Evolutionary conservation across 805 yeast genomes (phyloP).

Genomic region (Hanseniaspora meyeri): DNA sequence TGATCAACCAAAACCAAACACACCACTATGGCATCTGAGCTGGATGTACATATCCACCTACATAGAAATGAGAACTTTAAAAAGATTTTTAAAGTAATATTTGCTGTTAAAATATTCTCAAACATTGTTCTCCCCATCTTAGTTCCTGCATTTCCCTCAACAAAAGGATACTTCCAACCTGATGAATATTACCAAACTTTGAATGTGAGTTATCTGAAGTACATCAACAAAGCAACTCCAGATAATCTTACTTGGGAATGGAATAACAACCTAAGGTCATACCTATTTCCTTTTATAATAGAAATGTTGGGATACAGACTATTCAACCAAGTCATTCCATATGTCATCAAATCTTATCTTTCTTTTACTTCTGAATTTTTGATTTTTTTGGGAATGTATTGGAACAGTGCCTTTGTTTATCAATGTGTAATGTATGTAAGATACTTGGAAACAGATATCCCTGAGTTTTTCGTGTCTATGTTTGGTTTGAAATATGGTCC

Average conservation of each 20-base stretch:
- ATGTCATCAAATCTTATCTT: neutral
- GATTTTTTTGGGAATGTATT: neutral
- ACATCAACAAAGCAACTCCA: neutral
- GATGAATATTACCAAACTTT: conserved; percentile 90
- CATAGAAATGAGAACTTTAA: conserved; percentile 3
- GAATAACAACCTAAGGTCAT: conserved; percentile 60
- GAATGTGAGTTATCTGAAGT: conserved; percentile 68
- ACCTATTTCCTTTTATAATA: conserved; percentile 67
- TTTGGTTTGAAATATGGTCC: conserved; percentile 42
- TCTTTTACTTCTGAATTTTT: neutral
- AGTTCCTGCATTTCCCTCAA: conserved; percentile 43
- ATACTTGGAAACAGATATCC: conserved; percentile 18
- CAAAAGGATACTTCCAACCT: conserved; percentile 78
- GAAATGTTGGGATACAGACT: conserved; percentile 22
- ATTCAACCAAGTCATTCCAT: neutral
- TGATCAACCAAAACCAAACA: neutral
- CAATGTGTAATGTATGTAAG: conserved; percentile 20
- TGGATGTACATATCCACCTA: neutral
- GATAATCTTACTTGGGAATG: conserved; percentile 75
- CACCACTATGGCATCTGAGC: neutral
- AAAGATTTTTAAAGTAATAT: neutral
- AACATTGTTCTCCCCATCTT: conserved; percentile 24
- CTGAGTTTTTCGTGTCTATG: conserved; percentile 21
- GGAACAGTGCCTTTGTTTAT: conserved; percentile 10
- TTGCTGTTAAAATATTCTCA: neutral